Conservation (phyloP, 768 basidiomycete genomes). For the Multifurca ochricompacta region DNA sequence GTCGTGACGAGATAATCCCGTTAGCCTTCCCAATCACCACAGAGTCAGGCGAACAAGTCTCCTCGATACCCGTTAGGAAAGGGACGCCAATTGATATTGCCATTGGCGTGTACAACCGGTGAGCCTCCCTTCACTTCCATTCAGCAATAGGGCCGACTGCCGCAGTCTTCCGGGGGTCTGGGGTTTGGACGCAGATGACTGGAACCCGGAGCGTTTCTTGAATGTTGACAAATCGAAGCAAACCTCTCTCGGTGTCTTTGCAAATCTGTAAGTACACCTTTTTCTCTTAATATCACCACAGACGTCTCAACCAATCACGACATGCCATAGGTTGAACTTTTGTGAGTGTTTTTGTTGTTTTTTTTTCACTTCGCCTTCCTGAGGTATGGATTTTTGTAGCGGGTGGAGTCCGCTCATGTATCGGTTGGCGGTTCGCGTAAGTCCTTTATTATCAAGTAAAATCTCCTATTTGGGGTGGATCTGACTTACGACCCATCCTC, state of each 20-base stretch:
- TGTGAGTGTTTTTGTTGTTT: background rate
- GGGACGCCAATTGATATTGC: conserved; percentile 1
- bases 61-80: conserved; percentile 4
- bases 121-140: background rate
- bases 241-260: background rate
- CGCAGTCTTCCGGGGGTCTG: conserved; percentile 1
- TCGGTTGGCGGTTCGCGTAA: conserved; percentile 7
- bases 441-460: background rate
- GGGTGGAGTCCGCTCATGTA: background rate
- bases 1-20: conserved; percentile 1
- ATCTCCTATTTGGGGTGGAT: background rate
- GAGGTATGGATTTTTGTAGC: background rate
- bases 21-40: conserved; percentile 6
- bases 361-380: background rate
- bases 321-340: background rate
- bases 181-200: conserved; percentile 9
- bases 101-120: background rate
- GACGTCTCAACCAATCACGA: background rate
- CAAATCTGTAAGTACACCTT: background rate
- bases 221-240: background rate
- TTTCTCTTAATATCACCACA: background rate
- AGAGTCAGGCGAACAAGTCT: conserved; percentile 1
- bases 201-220: background rate
- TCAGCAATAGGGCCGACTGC: background rate
- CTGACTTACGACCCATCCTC: too few relatives aligned